A percentile compares a stretch with the other conserved stretches of the same genome.
These are phyloP conservation scores for Alternaria postmessia DNA, from an alignment of 2,329 filamentous ascomycete species.

Conservation along the genomic window DNA sequence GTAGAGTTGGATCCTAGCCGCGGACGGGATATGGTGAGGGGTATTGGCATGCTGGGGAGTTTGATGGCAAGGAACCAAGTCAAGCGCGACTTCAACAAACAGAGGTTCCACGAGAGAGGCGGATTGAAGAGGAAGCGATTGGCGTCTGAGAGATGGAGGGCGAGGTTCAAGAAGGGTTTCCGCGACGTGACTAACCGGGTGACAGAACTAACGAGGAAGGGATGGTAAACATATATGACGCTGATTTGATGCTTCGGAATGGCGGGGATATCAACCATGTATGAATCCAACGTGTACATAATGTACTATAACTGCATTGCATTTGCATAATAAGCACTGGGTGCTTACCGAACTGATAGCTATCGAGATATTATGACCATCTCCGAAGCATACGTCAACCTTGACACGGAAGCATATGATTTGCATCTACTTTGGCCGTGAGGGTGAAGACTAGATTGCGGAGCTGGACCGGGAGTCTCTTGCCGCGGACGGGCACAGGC, in stretches of 20 bases:
- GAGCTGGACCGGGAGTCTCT: constrained; percentile 13
- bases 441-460: constrained; percentile 1
- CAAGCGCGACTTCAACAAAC: constrained; percentile 61
- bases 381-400: neutral
- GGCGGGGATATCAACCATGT: neutral
- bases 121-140: constrained; percentile 82
- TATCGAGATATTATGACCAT: neutral
- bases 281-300: constrained; percentile 7
- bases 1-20: constrained; percentile 45
- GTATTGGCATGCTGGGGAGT: constrained; percentile 54
- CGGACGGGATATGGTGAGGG: constrained; percentile 58
- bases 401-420: neutral
- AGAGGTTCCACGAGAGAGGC: constrained; percentile 77
- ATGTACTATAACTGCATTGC: constrained; percentile 5
- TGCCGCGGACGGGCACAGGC: constrained; percentile 12
- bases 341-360: neutral
- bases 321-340: constrained; percentile 6
- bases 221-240: constrained; percentile 67
- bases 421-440: neutral
- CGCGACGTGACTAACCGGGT: constrained; percentile 70
- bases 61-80: constrained; percentile 65
- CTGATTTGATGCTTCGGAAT: neutral
- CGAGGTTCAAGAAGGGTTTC: constrained; percentile 74
- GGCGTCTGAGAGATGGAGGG: constrained; percentile 72
- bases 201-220: constrained; percentile 75